These are phyloP conservation scores for Fusarium oligoseptatum DNA, from an alignment of 2,329 filamentous ascomycete genomes.

Conservation along the genomic window DNA sequence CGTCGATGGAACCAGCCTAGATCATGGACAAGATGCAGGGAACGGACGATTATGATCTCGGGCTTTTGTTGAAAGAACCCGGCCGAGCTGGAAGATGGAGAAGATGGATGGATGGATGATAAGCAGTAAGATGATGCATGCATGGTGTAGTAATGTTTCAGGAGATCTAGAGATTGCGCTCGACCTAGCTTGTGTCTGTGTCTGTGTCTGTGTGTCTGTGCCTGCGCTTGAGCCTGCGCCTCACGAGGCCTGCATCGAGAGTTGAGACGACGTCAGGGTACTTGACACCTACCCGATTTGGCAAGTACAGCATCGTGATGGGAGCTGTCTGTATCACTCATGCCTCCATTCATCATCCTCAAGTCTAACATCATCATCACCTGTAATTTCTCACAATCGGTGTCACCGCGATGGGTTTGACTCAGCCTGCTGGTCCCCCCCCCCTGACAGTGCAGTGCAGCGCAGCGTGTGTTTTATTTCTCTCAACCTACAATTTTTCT, in stretches of 20 bases:
- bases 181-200: background rate
- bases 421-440: constrained; percentile 27
- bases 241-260: background rate
- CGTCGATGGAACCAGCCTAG: constrained; percentile 8
- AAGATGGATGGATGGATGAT: background rate
- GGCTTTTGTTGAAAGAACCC: constrained; percentile 25
- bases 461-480: constrained; percentile 5
- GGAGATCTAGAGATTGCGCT: background rate
- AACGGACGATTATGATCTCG: constrained; percentile 15
- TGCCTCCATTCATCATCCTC: background rate
- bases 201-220: background rate
- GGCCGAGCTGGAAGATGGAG: constrained; percentile 30
- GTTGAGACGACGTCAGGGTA: background rate
- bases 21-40: constrained; percentile 13
- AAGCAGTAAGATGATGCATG: constrained; percentile 23
- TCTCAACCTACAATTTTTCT: constrained; percentile 3
- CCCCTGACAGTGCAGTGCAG: background rate
- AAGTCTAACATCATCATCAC: background rate
- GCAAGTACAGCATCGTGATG: background rate
- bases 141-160: background rate
- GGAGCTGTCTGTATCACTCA: background rate
- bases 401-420: constrained; percentile 33
- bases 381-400: constrained; percentile 27
- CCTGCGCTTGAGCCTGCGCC: background rate
- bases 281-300: constrained; percentile 5